Evolutionary conservation across 2,329 filamentous ascomycete genomes (phyloP).

Genomic region (Trichoderma citrinoviride): DNA sequence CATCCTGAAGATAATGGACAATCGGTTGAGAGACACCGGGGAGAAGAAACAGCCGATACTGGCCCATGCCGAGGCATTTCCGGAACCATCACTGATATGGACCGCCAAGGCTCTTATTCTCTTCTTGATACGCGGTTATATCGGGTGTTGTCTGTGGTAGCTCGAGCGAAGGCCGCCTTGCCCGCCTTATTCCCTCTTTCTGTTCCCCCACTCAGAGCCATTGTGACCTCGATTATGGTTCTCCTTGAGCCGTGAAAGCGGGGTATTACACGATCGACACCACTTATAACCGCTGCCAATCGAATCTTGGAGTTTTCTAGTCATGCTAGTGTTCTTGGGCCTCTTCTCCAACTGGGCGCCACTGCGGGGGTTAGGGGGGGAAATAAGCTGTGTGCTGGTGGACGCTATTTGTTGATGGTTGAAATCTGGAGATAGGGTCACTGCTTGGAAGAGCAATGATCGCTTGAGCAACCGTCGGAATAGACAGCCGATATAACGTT

Average conservation of each 20-base stretch:
- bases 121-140: neutral
- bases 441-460: neutral
- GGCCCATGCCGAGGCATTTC: slow-evolving; percentile 7
- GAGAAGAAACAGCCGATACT: neutral
- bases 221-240: neutral
- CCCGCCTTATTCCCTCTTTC: neutral
- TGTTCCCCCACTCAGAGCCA: slow-evolving; percentile 9
- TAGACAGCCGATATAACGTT: slow-evolving; percentile 7
- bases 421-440: neutral
- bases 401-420: neutral
- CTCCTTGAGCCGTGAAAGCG: neutral
- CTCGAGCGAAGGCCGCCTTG: neutral
- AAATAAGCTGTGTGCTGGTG: neutral
- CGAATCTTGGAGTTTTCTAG: neutral
- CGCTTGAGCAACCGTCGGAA: slow-evolving; percentile 5
- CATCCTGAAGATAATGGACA: neutral
- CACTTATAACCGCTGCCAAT: neutral
- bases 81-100: neutral
- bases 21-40: neutral
- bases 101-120: neutral
- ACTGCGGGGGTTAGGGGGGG: slow-evolving; percentile 9
- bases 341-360: neutral
- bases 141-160: neutral
- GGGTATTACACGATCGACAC: slow-evolving; percentile 13
- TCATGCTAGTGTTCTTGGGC: neutral